Evolutionary conservation across 148 eudicot genomes (phyloP), one percentile per base, ranked within the genome.

Genomic region (Rhododendron ferrugineum): DNA sequence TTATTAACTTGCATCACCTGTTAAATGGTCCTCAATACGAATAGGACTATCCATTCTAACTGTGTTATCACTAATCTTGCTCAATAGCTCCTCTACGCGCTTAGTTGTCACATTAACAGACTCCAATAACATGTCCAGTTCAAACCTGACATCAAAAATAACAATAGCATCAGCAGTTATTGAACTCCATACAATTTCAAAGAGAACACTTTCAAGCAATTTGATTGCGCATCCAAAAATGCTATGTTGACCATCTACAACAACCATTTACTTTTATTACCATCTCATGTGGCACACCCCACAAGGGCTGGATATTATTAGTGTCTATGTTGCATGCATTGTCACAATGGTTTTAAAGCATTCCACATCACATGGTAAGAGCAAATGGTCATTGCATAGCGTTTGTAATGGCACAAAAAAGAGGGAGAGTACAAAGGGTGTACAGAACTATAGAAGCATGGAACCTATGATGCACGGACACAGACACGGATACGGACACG

Each of bases 121-220:
- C 88, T 95, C 98, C 86, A 96, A 86, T 87, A 96, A 86, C 98
- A 96, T 96, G 92, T 96, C 99, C 82, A 96, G 89, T 87, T 96
- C 99, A 91, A 94, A 96, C 93, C 99, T 96, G 90, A 82, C 34
- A 86, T 56, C 30, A 77, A 5, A 46, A 82, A 86, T 10, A 58
- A 28, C 34, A 77, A 58, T 30, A 73, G 79, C 68, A 82, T 83
- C 68, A 80, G 13, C 68, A 84, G 81, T 36, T 32, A 47, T 10
- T 60, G 50, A 58, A 52, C 32, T 11, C 84, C 44, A 40, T 47
- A 22, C 15, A 34, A 49, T 79, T 80, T 10, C 7, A 68, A 3
- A 40, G 42, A 40, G 22, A 66, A 73, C 20, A 60, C 58, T 85
- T 54, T 42, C 44, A 85, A 68, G 46, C 23, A 73, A 8, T 76